Evolutionary conservation across 140 eudicot species (phyloP).

Genomic region (Oenanthe javanica): DNA sequence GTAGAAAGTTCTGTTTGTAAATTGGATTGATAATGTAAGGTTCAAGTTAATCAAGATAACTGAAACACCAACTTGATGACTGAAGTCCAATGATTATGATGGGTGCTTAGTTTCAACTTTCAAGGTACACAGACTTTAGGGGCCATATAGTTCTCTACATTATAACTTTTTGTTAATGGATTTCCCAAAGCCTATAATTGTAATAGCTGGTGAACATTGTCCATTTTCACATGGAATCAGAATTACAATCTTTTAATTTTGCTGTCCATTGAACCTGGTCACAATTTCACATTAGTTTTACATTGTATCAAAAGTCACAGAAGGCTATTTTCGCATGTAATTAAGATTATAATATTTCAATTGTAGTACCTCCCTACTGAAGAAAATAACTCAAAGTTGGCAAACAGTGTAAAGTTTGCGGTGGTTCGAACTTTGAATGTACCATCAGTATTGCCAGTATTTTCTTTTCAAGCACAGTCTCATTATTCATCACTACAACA

Average conservation of each 20-base stretch:
- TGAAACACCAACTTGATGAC: conserved; percentile 1
- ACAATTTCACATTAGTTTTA: not conserved
- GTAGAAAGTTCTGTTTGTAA: conserved; percentile 17
- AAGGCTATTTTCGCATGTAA: not conserved
- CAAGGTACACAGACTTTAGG: not conserved
- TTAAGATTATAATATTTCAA: too few species aligned
- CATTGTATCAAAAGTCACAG: not conserved
- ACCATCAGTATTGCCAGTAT: not conserved
- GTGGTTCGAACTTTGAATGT: not conserved
- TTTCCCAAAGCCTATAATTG: not conserved
- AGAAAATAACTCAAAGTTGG: not conserved
- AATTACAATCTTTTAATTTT: too few species aligned
- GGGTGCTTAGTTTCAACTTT: not conserved
- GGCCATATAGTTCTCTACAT: conserved; percentile 7
- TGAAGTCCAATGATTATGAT: conserved; percentile 7
- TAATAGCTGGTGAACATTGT: not conserved
- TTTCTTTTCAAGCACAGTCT: too few species aligned
- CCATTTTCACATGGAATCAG: not conserved
- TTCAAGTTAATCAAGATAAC: not conserved
- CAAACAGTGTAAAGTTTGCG: not conserved
- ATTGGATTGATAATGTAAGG: conserved; percentile 12
- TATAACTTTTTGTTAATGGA: not conserved
- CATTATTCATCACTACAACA: too few species aligned
- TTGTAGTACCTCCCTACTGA: not conserved
- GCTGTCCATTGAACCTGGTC: not conserved